Base-by-base conservation (phyloP, 768 basidiomycete species). In the Hypsizygus marmoreus region DNA sequence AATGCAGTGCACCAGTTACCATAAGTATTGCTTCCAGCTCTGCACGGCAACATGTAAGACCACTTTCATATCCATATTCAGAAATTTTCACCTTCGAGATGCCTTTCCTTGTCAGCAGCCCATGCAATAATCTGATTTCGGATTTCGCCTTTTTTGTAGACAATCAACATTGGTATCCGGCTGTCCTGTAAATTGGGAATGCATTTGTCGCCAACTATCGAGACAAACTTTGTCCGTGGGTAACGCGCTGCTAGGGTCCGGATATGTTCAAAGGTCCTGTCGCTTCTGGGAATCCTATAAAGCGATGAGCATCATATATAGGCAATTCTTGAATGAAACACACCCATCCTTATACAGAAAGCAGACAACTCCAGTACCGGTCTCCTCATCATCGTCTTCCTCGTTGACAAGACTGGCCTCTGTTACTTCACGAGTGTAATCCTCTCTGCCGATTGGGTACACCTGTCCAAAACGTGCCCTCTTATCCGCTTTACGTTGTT, bases 271-370 rank as follows among this genome's bases (percentile, higher is more conserved):
- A 79, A 80, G 9, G 95, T 73, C 35, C 85, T 84, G 49, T 92
- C 86, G 45, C 89, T 93, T 43, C 84, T 79, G 13, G 87, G 84
- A 25, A 95, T 76, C 3, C 95, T 95, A 59, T 23, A 40, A 16
- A 1, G 19, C 12, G 9, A 16, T 28, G 4, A 44, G 19, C 19
- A 29, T 40, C 24, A 40, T 33, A 38, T 40, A 39, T 35, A 23
- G 24, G 20, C n/a, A 25, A 36, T 17, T 10, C 8, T 7, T 37
- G 22, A 30, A 14, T 23, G 34, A 26, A 33, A 29, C 91, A 57
- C 63, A 95, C 95, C 87, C 86, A 57, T 97, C 94, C 66, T 97
- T 97, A 71, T 94, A 98, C 26, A 99, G 67, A 62, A 95, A 90
- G 44, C 94, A 95, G 6, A 98, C 81, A 1, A 98, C 94, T 0